Evolutionary conservation across 306 rosid species (phyloP), one percentile per base, ranked within the genome.

Genomic region (Citrullus colocynthis): DNA sequence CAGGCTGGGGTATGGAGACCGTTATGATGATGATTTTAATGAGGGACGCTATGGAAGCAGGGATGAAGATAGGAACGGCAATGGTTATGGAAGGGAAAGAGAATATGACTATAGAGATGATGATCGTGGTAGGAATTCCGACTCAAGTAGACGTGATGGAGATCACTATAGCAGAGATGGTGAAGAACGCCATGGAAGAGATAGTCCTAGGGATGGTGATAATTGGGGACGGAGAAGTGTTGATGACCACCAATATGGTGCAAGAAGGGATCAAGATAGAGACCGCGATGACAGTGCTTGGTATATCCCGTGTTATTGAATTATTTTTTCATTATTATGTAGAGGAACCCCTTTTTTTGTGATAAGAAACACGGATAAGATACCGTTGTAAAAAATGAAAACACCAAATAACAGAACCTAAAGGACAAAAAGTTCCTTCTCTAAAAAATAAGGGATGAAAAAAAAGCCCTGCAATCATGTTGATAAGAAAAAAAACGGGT

Each of bases 181-280:
- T 74, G 99, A 92, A 67, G 99, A 92, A 37, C 92, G 90, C 75
- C 83, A 85, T 77, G 82, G 91, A 75, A 72, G 84, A 16, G 66
- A 60, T 52, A 94, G 92, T 83, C 87, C 83, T 74, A 88, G 88
- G 86, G 97, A 92, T 81, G 98, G 89, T 79, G 98, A 92, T 74
- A 86, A 84, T 76, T 80, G 87, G 62, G 97, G 92, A 78, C 88
- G 97, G 88, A 92, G 59, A 79, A 89, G 90, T 78, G 83, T 85
- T 84, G 99, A 90, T 81, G 97, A 89, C 77, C 67, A 86, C 84
- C 90, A 67, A 51, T 54, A 81, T 86, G 97, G 90, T 42, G 41
- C 96, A 64, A 89, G 97, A 86, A 88, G 96, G 86, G 99, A 92
- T 76, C 88, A 91, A 88, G 97, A 86, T 57, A 87, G 82, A 69